Conservation (phyloP, 768 basidiomycete species). For the Tulasnella sp. region DNA sequence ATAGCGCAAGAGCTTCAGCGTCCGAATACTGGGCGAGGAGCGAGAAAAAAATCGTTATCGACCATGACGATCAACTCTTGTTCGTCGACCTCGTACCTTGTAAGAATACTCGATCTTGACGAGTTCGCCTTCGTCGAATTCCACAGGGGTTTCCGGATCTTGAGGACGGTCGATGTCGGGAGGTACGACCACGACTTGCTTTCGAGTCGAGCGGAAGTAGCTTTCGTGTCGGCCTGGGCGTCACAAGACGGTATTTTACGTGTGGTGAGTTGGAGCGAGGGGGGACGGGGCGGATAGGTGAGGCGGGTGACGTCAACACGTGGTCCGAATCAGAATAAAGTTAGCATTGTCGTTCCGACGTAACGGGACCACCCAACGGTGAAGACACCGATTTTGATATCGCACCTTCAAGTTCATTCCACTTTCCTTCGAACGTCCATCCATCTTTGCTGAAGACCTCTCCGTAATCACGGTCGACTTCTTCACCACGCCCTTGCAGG, state of each 20-base stretch:
- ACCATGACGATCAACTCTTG: neutral
- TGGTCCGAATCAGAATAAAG: neutral
- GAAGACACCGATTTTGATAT: too few species aligned
- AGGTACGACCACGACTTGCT: constrained; percentile 57
- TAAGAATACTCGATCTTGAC: constrained; percentile 82
- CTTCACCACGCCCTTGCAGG: constrained; percentile 51
- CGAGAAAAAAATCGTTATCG: too few species aligned
- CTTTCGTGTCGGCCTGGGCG: constrained; percentile 65
- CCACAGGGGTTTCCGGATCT: constrained; percentile 42
- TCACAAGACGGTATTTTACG: too few species aligned
- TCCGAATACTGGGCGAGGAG: constrained; percentile 68
- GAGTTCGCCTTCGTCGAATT: constrained; percentile 66
- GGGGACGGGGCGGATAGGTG: constrained; percentile 37
- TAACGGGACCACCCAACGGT: neutral
- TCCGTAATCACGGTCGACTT: constrained; percentile 32
- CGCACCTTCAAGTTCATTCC: constrained; percentile 49
- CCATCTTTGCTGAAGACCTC: constrained; percentile 52
- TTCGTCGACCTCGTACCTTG: constrained; percentile 57
- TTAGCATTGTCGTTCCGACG: neutral
- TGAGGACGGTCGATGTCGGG: constrained; percentile 26
- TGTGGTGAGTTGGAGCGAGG: neutral
- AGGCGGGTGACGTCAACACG: neutral
- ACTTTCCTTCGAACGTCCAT: constrained; percentile 67
- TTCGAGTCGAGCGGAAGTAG: constrained; percentile 63
- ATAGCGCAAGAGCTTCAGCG: constrained; percentile 61